Evolutionary conservation across 257 asterid species (phyloP).

Genomic region (Gynochthodes officinalis): DNA sequence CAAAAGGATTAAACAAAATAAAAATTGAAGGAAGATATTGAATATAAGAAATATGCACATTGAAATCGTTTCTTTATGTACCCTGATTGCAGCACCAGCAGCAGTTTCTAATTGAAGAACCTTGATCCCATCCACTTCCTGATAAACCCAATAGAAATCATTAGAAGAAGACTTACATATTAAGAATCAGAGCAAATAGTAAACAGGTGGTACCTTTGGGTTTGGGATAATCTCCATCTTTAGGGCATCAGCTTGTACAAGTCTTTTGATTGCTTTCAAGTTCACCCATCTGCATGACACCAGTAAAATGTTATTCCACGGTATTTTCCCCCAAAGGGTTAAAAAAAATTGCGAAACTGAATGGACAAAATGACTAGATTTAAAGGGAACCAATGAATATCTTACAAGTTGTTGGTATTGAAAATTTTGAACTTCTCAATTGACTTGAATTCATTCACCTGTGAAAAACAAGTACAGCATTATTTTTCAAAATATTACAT

Average conservation of each 20-base stretch:
- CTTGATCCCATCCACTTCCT: conserved; percentile 96
- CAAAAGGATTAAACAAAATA: neutral
- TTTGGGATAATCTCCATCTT: conserved; percentile 98
- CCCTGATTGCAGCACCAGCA: conserved; percentile 99
- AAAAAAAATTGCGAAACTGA: neutral
- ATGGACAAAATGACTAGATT: neutral
- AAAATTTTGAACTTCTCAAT: conserved; percentile 98
- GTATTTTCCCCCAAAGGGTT: neutral
- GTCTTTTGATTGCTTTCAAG: conserved; percentile 78
- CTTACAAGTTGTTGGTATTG: conserved; percentile 98
- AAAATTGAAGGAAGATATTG: neutral
- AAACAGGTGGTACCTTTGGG: conserved; percentile 61
- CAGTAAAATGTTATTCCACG: conserved; percentile 4
- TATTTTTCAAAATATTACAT: neutral
- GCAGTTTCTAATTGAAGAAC: conserved; percentile 99
- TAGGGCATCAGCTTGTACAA: conserved; percentile 68
- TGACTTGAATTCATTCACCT: conserved; percentile 93
- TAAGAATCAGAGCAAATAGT: neutral
- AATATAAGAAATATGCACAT: conserved; percentile 4
- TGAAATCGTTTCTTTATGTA: conserved; percentile 19
- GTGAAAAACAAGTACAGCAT: conserved; percentile 24
- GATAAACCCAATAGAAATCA: conserved; percentile 10
- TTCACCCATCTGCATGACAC: conserved; percentile 81
- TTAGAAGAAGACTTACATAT: conserved; percentile 5
- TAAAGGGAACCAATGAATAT: conserved; percentile 2